Percentiles rank a stretch among this genome's conserved stretches.
Evolutionary conservation across 805 yeast genomes (phyloP).

Genomic region (Lachancea meyersii): DNA sequence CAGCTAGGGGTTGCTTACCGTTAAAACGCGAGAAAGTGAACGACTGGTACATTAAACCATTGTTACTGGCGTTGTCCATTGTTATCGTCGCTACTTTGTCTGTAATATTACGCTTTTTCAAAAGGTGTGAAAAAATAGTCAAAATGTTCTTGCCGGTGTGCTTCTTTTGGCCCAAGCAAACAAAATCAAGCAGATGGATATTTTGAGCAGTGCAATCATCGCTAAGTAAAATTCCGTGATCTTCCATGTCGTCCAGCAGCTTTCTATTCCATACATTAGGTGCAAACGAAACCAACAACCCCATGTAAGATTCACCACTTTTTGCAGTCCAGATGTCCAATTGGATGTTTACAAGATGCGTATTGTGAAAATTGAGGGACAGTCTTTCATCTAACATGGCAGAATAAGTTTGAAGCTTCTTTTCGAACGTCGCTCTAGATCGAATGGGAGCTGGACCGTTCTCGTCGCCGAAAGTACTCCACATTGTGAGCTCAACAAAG

Average conservation of each 20-base stretch:
- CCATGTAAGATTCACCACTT: conserved; percentile 3
- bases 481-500: conserved; percentile 1
- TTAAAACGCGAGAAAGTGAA: conserved; percentile 1
- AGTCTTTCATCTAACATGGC: not conserved
- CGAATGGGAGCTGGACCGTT: not conserved
- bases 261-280: conserved; percentile 4
- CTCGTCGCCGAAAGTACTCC: not conserved
- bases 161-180: conserved; percentile 1
- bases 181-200: conserved; percentile 7
- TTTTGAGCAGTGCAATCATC: conserved; percentile 1
- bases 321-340: conserved; percentile 7
- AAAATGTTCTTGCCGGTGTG: conserved; percentile 1
- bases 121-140: not conserved
- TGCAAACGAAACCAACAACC: conserved; percentile 9
- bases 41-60: not conserved
- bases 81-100: conserved; percentile 10
- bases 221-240: conserved; percentile 4
- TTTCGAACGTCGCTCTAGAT: conserved; percentile 2
- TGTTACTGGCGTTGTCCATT: conserved; percentile 4
- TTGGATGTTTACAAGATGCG: conserved; percentile 5
- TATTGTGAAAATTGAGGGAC: not conserved
- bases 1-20: not conserved
- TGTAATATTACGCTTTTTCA: conserved; percentile 6
- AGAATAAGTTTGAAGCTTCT: not conserved
- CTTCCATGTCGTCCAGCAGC: not conserved